phyloP scores from a whole-genome alignment of 495 filamentous ascomycete genomes.

The Xylaria scruposa region DNA sequence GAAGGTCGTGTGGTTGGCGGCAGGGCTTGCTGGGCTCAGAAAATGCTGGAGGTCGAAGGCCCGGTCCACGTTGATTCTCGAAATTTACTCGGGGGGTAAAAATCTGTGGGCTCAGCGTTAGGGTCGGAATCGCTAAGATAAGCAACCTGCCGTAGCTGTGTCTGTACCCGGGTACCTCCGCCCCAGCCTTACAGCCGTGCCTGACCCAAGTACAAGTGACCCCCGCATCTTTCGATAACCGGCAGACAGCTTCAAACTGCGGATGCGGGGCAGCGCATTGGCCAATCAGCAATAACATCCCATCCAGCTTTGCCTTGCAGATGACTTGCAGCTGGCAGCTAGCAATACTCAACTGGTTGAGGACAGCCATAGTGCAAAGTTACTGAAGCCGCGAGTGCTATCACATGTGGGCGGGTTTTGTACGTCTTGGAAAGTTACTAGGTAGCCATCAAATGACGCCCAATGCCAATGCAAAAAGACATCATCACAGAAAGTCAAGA shows the following conservation, averaged over 20 bases:
- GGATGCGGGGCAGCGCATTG: slow-evolving; percentile 24
- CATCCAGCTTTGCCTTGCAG: not conserved
- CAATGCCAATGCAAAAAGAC: not conserved
- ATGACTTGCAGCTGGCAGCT: slow-evolving; percentile 11
- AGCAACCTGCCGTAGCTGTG: slow-evolving; percentile 6
- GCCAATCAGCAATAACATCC: slow-evolving; percentile 23
- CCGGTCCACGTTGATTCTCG: slow-evolving; percentile 27
- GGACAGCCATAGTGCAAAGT: no score
- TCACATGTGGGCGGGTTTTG: not conserved
- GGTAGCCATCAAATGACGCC: not conserved
- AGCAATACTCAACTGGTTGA: not conserved
- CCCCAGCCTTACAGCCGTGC: slow-evolving; percentile 1
- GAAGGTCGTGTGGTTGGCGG: slow-evolving; percentile 30
- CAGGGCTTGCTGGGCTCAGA: slow-evolving; percentile 30
- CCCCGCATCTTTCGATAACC: not conserved
- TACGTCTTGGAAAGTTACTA: not conserved
- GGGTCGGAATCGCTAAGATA: slow-evolving; percentile 33
- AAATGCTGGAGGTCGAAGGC: slow-evolving; percentile 23
- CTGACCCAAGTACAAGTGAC: not conserved
- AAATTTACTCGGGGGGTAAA: slow-evolving; percentile 31
- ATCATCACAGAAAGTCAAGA: not conserved
- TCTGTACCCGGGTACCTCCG: not conserved
- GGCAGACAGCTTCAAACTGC: not conserved
- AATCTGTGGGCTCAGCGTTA: slow-evolving; percentile 32
- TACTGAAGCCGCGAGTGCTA: no score